phyloP scores from a whole-genome alignment of 2,329 filamentous ascomycete species.

The Tolypocladium sp. region DNA sequence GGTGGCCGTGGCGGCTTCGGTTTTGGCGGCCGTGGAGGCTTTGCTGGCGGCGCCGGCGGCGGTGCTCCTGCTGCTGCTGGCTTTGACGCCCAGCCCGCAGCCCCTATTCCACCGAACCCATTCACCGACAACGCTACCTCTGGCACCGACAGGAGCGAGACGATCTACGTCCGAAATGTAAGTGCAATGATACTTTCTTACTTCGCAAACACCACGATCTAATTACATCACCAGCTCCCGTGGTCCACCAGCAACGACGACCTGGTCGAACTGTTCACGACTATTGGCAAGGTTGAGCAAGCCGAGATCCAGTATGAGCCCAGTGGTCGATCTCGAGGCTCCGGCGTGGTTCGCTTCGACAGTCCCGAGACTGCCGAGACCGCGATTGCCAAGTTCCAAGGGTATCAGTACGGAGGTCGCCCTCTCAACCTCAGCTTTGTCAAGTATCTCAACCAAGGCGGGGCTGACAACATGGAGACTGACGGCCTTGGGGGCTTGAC shows the following conservation, averaged over 20 bases:
- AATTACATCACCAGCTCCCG: slow-evolving; percentile 56
- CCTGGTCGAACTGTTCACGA: slow-evolving; percentile 90
- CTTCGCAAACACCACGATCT: slow-evolving; percentile 1
- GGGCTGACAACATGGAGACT: slow-evolving; percentile 72
- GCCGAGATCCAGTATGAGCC: slow-evolving; percentile 99
- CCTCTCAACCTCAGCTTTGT: slow-evolving; percentile 90
- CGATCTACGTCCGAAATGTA: slow-evolving; percentile 95
- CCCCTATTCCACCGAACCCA: slow-evolving; percentile 61
- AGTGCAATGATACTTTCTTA: slow-evolving; percentile 29
- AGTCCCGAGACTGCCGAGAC: slow-evolving; percentile 77
- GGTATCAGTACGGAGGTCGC: slow-evolving; percentile 93
- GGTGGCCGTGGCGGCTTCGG: slow-evolving; percentile 28
- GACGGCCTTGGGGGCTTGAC: slow-evolving; percentile 67
- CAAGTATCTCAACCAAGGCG: slow-evolving; percentile 71
- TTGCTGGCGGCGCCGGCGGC: slow-evolving; percentile 27
- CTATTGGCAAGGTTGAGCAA: slow-evolving; percentile 94
- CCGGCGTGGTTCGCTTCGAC: slow-evolving; percentile 94
- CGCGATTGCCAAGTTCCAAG: slow-evolving; percentile 92
- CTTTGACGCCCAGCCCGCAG: slow-evolving; percentile 40
- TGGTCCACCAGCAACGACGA: slow-evolving; percentile 99
- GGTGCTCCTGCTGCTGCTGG: slow-evolving; percentile 4
- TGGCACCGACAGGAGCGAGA: slow-evolving; percentile 72
- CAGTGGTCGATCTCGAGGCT: slow-evolving; percentile 88
- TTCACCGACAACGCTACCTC: slow-evolving; percentile 91
- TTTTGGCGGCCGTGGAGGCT: slow-evolving; percentile 42